Base-by-base conservation (phyloP, 2,329 filamentous ascomycete species). In the Venturia effusa region DNA sequence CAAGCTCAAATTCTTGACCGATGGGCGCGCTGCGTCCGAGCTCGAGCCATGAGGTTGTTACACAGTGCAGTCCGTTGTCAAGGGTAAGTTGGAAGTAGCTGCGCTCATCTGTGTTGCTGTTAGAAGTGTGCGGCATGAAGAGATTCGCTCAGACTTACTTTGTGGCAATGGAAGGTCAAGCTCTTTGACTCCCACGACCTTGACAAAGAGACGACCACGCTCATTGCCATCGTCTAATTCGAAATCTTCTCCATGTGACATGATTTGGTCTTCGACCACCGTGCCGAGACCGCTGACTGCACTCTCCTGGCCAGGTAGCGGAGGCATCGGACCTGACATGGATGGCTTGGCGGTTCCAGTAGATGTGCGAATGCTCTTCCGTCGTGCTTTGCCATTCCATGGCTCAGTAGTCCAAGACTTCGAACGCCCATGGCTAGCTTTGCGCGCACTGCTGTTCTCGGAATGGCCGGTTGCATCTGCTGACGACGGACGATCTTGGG, bases 101-200 rank as follows among this genome's bases (percentile, higher is more conserved):
- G 63, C 90, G 87, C 76, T 97, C 92, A 71, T 89, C 90, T 94
- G 68, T 8, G 60, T 55, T 6, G 4, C 59, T 57, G 67, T 73
- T 61, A 70, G 65, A 59, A 64, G 64, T 65, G 15, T 57, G 34
- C n/a, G n/a, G 22, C 63, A 4, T 34, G 17, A 37, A 43, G 15
- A 34, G 1, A 10, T 3, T n/a, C 6, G 17, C n/a, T 10, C 11
- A 3, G 34, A 73, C 88, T 82, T 83, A 94, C 91, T 93, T 78
- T 88, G 89, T 39, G 94, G 92, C 64, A 99, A 79, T 27, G 94
- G 93, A 54, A 97, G 80, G 71, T 97, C 92, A 43, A 99, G 82
- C 70, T 97, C 92, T 75, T 97, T 97, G 67, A 97, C 92, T 55
- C 93, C 92, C 74, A 97, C 88, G n/a, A 99, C 94, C 79, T 99